Conservation (phyloP, 1,139 yeast species). For the Suhomyces wounanorum region DNA sequence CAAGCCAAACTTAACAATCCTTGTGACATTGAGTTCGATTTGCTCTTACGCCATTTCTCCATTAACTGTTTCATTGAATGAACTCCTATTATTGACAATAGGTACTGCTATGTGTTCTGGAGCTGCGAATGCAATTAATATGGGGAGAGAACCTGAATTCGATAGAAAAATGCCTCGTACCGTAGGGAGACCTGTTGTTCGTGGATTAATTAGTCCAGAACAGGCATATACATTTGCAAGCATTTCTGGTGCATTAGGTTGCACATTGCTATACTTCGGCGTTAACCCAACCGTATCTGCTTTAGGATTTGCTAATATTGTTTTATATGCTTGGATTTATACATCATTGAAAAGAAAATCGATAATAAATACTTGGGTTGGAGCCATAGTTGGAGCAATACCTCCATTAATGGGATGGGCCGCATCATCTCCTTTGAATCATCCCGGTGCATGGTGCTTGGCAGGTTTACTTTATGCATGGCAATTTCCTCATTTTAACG, state of each 20-base stretch:
- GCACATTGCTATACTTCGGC: slow-evolving; percentile 67
- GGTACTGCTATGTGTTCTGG: slow-evolving; percentile 92
- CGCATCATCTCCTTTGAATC: slow-evolving; percentile 75
- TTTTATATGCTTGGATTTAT: slow-evolving; percentile 83
- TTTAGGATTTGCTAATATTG: slow-evolving; percentile 76
- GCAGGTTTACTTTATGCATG: slow-evolving; percentile 92
- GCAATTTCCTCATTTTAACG: slow-evolving; percentile 98
- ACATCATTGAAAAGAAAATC: slow-evolving; percentile 86
- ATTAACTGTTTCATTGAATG: slow-evolving; percentile 66
- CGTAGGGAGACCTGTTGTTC: slow-evolving; percentile 84
- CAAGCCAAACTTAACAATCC: slow-evolving; percentile 83
- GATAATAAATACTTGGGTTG: slow-evolving; percentile 95
- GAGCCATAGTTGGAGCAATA: slow-evolving; percentile 96
- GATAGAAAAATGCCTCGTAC: slow-evolving; percentile 91
- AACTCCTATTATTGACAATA: slow-evolving; percentile 67
- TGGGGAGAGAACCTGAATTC: slow-evolving; percentile 93
- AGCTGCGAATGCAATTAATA: slow-evolving; percentile 94
- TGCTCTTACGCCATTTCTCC: slow-evolving; percentile 95
- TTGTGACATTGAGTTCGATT: slow-evolving; percentile 88
- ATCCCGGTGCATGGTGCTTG: slow-evolving; percentile 94
- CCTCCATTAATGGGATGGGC: slow-evolving; percentile 99
- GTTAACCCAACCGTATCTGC: slow-evolving; percentile 84
- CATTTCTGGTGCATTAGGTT: slow-evolving; percentile 69
- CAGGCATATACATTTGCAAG: slow-evolving; percentile 86
- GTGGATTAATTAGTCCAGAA: slow-evolving; percentile 71